Evolutionary conservation across 345 rosid species (phyloP), one percentile per base, ranked within the genome.

Genomic region (Aethionema arabicum): DNA sequence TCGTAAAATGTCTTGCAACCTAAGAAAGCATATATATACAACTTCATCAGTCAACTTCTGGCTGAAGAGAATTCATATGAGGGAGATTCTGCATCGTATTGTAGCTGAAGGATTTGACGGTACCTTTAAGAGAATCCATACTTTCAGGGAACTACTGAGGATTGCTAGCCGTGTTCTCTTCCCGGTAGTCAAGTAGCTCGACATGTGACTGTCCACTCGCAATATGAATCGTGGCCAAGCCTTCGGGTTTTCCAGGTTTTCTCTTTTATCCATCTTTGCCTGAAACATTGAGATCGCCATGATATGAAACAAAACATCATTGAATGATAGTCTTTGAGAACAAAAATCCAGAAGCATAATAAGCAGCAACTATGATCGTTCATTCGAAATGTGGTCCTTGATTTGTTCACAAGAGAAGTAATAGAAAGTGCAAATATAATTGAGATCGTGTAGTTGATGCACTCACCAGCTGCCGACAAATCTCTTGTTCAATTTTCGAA

Each of bases 401-500:
- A 43, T 52, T 36, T 68, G 39, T 59, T 35, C 38, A 37, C 11
- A 43, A 50, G 16, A 42, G 53, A 59, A 52, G 31, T 61, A 62
- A 63, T 12, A 47, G 3, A 46, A 38, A 47, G n/a, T 2, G 35
- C 0, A 69, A 6, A 41, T 15, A 29, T 12, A 68, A 52, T 42
- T 16, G 14, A 51, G 45, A 37, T 41, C 15, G 44, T 15, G 42
- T 45, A 29, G 29, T 32, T 4, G 38, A 42, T 53, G 30, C 39
- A 74, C 98, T 85, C 72, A 92, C 99, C 21, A 89, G 87, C 75
- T 74, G 65, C 43, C 97, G 88, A 57, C 90, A 82, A 45, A 92
- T 87, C 68, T 85, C 95, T 82, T 89, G 99, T 72, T 92, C 99
- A 45, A 92, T 89, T 78, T 89, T 93, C 41, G 95, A 89, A 67